These are phyloP conservation scores for Solanum stenotomum DNA, from an alignment of 257 asterid genomes.

Conservation along the genomic window DNA sequence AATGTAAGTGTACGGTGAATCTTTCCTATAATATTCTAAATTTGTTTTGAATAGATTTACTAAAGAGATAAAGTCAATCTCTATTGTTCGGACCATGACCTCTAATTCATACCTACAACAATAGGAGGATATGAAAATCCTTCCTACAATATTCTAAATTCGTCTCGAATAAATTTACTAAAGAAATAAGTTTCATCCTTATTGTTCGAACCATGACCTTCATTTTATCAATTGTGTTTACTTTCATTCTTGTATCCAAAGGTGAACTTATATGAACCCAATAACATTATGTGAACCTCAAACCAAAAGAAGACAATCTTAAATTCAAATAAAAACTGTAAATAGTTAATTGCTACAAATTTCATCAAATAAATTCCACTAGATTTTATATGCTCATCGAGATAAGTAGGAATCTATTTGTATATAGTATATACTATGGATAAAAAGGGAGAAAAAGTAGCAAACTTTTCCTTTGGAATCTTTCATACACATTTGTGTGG, in stretches of 20 bases:
- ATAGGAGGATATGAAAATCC: neutral
- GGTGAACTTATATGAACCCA: neutral
- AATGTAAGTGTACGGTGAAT: too few species aligned
- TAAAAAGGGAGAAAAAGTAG: neutral
- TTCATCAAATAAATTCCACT: neutral
- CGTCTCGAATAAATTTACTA: neutral
- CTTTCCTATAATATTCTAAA: too few species aligned
- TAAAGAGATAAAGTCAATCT: too few species aligned
- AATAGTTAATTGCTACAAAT: neutral
- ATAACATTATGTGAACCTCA: neutral
- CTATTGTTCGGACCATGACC: too few species aligned
- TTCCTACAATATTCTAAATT: too few species aligned
- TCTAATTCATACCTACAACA: neutral
- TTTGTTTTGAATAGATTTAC: neutral
- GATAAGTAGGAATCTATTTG: neutral
- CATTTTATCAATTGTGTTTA: neutral
- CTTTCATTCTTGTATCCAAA: neutral
- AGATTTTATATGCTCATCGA: neutral
- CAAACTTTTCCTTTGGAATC: neutral
- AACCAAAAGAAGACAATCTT: neutral
- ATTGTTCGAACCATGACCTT: neutral
- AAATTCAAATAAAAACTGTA: neutral
- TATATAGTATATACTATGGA: neutral
- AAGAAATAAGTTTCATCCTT: neutral
- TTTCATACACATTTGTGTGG: neutral